Conservation (phyloP, 139 green algal species). For the Deuterostichococcus epilithicus region DNA sequence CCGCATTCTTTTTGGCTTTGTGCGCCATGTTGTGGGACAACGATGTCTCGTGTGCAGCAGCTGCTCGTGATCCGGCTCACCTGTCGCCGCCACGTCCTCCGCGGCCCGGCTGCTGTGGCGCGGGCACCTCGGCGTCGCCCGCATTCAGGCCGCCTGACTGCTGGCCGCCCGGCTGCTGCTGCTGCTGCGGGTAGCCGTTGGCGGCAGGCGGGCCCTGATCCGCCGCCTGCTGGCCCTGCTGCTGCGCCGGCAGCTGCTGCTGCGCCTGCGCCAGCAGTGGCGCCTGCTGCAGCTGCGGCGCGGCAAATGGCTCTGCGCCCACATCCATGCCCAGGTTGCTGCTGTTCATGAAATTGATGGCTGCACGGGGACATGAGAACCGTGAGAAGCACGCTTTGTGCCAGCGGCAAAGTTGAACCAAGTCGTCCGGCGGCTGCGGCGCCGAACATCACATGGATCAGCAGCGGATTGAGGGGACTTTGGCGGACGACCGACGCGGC, state of each 20-base stretch:
- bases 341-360: constrained; percentile 1
- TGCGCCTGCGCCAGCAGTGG: not conserved
- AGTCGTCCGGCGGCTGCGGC: too few relatives aligned
- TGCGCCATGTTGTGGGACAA: too few relatives aligned
- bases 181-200: not conserved
- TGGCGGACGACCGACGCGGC: too few relatives aligned
- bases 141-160: not conserved
- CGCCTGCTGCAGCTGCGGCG: not conserved
- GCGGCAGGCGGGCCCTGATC: not conserved
- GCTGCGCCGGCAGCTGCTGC: not conserved
- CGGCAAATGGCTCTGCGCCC: not conserved
- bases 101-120: too few relatives aligned
- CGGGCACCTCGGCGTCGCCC: not conserved
- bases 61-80: too few relatives aligned
- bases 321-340: not conserved
- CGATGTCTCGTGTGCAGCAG: too few relatives aligned
- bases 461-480: too few relatives aligned
- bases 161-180: not conserved
- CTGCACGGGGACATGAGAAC: not conserved
- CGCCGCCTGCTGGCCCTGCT: not conserved
- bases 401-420: too few relatives aligned
- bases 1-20: too few relatives aligned
- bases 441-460: too few relatives aligned
- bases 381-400: too few relatives aligned
- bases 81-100: not conserved